Evolutionary conservation across 495 filamentous ascomycete genomes (phyloP).

Genomic region (Polyplosphaeria fusca): DNA sequence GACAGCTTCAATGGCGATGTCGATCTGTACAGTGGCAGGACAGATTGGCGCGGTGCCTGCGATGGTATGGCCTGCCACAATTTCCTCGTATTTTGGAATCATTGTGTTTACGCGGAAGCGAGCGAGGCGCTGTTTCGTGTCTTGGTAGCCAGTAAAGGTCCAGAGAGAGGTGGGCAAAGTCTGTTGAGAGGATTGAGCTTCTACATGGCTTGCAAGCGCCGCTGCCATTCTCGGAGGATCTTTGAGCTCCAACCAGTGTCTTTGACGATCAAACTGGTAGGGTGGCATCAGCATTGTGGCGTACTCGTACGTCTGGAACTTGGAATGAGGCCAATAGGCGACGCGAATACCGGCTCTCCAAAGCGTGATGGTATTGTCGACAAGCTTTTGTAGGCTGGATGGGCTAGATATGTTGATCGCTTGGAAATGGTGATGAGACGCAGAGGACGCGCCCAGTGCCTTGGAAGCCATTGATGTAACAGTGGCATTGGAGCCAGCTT

Average conservation of each 20-base stretch:
- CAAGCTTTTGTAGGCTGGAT: not conserved
- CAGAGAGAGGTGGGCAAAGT: slow-evolving; percentile 38
- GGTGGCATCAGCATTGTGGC: slow-evolving; percentile 9
- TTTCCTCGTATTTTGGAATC: slow-evolving; percentile 41
- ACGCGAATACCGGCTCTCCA: slow-evolving; percentile 27
- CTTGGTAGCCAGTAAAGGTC: slow-evolving; percentile 45
- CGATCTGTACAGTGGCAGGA: slow-evolving; percentile 48
- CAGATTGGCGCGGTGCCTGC: slow-evolving; percentile 49
- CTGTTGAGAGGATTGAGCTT: not conserved
- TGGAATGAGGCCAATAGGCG: slow-evolving; percentile 27
- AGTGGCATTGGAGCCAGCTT: slow-evolving; percentile 30
- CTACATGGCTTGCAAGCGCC: not conserved
- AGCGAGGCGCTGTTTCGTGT: slow-evolving; percentile 35
- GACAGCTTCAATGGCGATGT: slow-evolving; percentile 52
- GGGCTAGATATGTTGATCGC: not conserved
- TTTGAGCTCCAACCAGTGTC: slow-evolving; percentile 24
- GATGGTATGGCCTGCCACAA: slow-evolving; percentile 47
- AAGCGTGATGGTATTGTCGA: slow-evolving; percentile 21
- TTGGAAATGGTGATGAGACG: slow-evolving; percentile 17
- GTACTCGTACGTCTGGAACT: slow-evolving; percentile 17
- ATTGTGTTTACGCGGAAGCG: slow-evolving; percentile 52
- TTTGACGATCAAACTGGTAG: slow-evolving; percentile 20
- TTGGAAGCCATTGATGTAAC: slow-evolving; percentile 25
- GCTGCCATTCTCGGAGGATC: not conserved
- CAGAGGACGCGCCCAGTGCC: slow-evolving; percentile 2